Evolutionary conservation across 2,329 filamentous ascomycete species (phyloP), one percentile per base, ranked within the genome.

Genomic region (Colletotrichum echinochloae): DNA sequence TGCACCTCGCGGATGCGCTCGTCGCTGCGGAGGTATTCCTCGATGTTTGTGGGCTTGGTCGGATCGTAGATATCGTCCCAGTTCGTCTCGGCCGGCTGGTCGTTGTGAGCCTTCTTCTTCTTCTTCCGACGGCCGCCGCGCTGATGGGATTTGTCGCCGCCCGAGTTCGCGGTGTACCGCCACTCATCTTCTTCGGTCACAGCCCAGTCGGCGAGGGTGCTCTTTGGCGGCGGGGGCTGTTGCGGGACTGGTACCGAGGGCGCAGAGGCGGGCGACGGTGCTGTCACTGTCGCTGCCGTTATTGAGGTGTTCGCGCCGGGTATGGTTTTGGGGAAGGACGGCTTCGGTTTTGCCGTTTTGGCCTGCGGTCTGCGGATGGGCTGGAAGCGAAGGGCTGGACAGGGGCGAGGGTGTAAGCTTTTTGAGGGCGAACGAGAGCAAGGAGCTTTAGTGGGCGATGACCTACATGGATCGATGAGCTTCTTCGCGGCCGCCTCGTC

Each of bases 31-130:
- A 93, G 88, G 78, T 96, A 98, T 77, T 95, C 92, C 65, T 95
- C 92, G 60, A 95, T 92, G 74, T 91, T 94, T 49, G 93, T 97
- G 11, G 95, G 94, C 48, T 92, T 85, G 14, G 91, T 85, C 0
- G 94, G 93, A 76, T 97, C 95, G 79, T 97, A 98, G 30, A 96
- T 88, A 78, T 97, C 94, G 78, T 97, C 92, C 94, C 94, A 98
- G 77, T 97, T 91, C n/a, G 88, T 90, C 78, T 89, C 87, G 61
- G 86, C 82, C 6, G 82, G 80, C 37, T 86, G 80, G 56, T 85
- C 84, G 7, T 89, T 84, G 73, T 88, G 86, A 71, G 89, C 87
- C 76, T 89, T 88, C 79, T 91, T 91, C 85, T 93, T 93, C 81
- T 92, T 91, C 78, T 91, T 91, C 81, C 92, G 94, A 70, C 93